Evolutionary conservation across 768 basidiomycete species (phyloP).

Genomic region (Xanthoconium stramineum): DNA sequence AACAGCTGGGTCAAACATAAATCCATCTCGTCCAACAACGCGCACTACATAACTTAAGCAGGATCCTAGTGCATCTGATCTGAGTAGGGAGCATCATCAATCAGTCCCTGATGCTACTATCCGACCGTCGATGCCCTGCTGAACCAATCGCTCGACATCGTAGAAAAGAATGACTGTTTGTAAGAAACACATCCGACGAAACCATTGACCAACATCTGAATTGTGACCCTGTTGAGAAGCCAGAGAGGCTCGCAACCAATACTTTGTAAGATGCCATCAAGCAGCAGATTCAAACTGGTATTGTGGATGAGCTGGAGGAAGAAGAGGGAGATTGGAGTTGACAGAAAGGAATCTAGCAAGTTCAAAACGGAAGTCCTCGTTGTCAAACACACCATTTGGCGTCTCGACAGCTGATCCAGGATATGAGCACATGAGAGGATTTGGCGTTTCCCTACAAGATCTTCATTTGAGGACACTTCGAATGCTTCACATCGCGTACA

Average conservation of each 20-base stretch:
- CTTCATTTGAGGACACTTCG: neutral
- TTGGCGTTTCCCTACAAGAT: no score
- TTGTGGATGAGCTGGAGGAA: neutral
- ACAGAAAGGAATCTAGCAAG: neutral
- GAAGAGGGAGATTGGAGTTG: neutral
- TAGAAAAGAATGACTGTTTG: no score
- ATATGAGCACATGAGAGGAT: neutral
- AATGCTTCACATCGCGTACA: neutral
- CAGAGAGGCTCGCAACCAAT: neutral
- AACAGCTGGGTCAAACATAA: no score
- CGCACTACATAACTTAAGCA: no score
- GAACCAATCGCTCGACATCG: no score
- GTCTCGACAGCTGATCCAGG: neutral
- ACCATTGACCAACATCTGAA: neutral
- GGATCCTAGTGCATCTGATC: no score
- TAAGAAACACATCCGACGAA: neutral
- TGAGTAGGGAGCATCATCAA: no score
- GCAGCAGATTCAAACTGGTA: neutral
- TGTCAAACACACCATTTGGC: neutral
- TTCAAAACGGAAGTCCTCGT: neutral
- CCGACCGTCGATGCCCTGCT: no score
- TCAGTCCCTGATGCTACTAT: no score
- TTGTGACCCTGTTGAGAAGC: neutral
- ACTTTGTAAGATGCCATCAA: neutral
- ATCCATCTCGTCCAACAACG: no score